These are phyloP conservation scores for Castanospermum australe DNA, from an alignment of 306 rosid species.

Conservation along the genomic window DNA sequence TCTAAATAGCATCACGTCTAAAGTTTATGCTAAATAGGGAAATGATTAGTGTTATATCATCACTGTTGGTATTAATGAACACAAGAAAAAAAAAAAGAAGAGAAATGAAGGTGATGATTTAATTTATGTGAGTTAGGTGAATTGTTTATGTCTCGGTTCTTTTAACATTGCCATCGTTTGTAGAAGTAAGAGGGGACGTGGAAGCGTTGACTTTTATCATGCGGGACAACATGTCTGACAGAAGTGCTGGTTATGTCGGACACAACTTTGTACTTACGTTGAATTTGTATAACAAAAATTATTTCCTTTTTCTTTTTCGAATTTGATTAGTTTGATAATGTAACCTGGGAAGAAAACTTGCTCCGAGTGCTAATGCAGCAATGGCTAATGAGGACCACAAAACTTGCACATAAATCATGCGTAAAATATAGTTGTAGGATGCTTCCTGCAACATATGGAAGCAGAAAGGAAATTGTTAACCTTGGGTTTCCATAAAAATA, in stretches of 20 bases:
- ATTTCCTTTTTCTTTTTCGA: background rate
- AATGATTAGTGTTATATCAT: no score
- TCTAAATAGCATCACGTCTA: no score
- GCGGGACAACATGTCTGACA: background rate
- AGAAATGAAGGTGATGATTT: no score
- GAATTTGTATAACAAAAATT: background rate
- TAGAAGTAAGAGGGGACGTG: background rate
- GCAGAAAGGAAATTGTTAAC: background rate
- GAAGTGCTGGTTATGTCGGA: background rate
- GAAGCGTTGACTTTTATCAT: no score
- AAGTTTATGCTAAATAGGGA: no score
- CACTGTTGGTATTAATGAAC: no score
- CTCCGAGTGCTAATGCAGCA: background rate
- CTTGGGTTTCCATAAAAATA: background rate
- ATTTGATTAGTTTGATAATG: background rate
- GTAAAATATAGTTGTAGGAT: background rate
- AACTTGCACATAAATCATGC: background rate
- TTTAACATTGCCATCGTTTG: no score
- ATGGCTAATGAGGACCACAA: background rate
- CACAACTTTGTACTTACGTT: background rate
- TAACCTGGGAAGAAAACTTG: background rate
- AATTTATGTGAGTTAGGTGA: no score
- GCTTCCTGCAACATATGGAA: background rate
- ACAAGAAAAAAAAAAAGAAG: no score
- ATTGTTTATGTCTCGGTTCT: no score